Evolutionary conservation across 1,284 basidiomycete species (phyloP), one percentile per base, ranked within the genome.

Genomic region (Pseudozyma flocculosa): DNA sequence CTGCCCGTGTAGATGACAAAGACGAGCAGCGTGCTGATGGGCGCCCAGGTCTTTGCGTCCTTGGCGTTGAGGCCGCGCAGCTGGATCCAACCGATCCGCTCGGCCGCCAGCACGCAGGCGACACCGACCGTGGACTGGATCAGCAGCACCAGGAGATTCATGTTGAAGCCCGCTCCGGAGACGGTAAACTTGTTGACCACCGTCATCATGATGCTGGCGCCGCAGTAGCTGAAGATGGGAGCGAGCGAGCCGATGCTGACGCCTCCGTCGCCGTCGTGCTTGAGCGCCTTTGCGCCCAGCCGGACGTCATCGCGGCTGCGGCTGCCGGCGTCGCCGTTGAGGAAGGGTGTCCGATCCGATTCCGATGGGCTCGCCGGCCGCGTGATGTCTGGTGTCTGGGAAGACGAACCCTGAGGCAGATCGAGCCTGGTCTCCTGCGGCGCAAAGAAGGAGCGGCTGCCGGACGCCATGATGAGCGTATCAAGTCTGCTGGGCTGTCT

Each of bases 151-250:
- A 97, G 83, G 74, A 97, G 95, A 68, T 91, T 98, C 94, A 98
- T 97, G 68, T 89, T 90, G 80, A 99, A 99, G 69, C 90, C 80
- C 34, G 83, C 82, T 4, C 95, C 95, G 5, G 94, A 97, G 10
- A 98, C 93, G 56, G 97, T 90, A 73, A 88, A 97, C 90, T 98
- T 97, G 83, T 97, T 97, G 59, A 96, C 86, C 43, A 98, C 85
- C 0, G 95, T 99, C 95, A 99, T 99, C 51, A 92, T 82, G 72
- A 99, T 96, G 38, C 90, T 93, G 2, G 94, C 91, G 24, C 88
- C 70, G 78, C 95, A 99, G 80, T 98, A 98, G 73, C 88, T 90
- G 54, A 89, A 61, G 62, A 97, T 88, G 29, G 93, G 87, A 10
- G 88, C 82, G 32, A 87, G 86, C 85, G 78, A 68, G 32, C 39